These are phyloP conservation scores for Plasmodium yoelii DNA, from an alignment of 169 alveolate genomes.

Conservation along the genomic window DNA sequence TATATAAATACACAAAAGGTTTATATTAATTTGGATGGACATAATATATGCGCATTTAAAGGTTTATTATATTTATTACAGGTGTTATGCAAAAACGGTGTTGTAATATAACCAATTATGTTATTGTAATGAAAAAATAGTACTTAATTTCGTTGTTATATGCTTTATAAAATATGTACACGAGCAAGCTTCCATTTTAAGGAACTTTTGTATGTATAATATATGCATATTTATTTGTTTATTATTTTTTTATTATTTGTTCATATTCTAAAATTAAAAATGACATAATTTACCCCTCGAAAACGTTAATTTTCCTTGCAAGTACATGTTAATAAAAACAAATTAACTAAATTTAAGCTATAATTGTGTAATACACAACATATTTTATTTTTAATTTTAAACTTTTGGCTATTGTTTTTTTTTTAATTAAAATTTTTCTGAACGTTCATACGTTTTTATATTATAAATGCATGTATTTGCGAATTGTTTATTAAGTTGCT, in stretches of 20 bases:
- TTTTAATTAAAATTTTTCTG: conserved; percentile 14
- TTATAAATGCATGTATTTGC: conserved; percentile 60
- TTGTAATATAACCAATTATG: conserved; percentile 17
- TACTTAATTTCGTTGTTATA: conserved; percentile 7
- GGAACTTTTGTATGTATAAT: conserved; percentile 19
- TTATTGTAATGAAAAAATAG: conserved; percentile 19
- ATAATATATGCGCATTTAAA: conserved; percentile 8
- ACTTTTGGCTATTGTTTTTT: conserved; percentile 24
- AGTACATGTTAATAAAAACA: conserved; percentile 16
- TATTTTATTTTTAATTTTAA: conserved; percentile 15
- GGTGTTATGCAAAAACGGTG: background rate
- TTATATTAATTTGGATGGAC: background rate
- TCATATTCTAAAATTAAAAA: conserved; percentile 26
- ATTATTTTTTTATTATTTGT: conserved; percentile 16
- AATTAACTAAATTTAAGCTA: conserved; percentile 29
- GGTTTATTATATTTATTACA: conserved; percentile 17
- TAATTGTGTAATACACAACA: conserved; percentile 12
- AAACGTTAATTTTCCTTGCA: conserved; percentile 23
- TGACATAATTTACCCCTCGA: conserved; percentile 20
- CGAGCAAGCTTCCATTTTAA: conserved; percentile 1
- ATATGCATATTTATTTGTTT: conserved; percentile 1
- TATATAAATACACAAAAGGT: conserved; percentile 13
- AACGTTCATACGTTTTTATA: conserved; percentile 32
- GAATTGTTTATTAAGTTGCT: background rate
- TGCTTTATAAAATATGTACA: conserved; percentile 15